Base-by-base conservation (phyloP, 768 basidiomycete genomes). In the Agaricus sinodeliciosus region DNA sequence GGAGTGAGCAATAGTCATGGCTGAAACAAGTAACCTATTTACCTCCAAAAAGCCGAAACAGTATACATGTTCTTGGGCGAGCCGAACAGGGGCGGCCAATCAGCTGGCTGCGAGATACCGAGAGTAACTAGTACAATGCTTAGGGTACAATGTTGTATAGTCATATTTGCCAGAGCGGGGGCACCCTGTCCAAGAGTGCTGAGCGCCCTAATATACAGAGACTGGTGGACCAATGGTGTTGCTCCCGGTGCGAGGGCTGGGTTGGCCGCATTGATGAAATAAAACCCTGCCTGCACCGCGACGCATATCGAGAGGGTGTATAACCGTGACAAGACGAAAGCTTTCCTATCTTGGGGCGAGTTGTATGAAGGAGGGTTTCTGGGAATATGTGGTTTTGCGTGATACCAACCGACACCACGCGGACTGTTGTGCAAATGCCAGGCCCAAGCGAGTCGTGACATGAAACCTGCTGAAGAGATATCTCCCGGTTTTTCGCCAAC, bases 1-100 rank as follows among this genome's bases (percentile, higher is more conserved):
- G 22, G 22, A 22, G 22, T 22, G 22, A 31, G 11, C 31, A 11
- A 31, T 31, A 7, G 31, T 31, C 7, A 31, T 11, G 3, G 11
- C 11, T 31, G 31, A 31, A 31, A 31, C 31, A 11, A 31, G 31
- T 31, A 25, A 15, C 4, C 18, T 26, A 11, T 70, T 57, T 55
- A 73, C 72, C 73, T 67, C 75, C 74, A 76, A 25, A 70, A 64
- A 5, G 63, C 62, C 15, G 70, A 66, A 12, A 76, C 49, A 1
- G 71, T 70, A 55, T 69, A 73, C 6, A 68, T 69, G 22, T 74
- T 66, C 8, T 48, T 43, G 48, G 57, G 60, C 7, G 48, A 49
- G 0, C 72, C 71, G 50, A 69, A 75, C 8, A 72, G 18, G 18
- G 62, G 63, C 1, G 72, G 72, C 74, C 75, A 78, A 27, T 67